A percentile compares a stretch with the other conserved stretches of the same genome.
Evolutionary conservation across 768 basidiomycete genomes (phyloP).

Genomic region (Lyophyllum shimeji): DNA sequence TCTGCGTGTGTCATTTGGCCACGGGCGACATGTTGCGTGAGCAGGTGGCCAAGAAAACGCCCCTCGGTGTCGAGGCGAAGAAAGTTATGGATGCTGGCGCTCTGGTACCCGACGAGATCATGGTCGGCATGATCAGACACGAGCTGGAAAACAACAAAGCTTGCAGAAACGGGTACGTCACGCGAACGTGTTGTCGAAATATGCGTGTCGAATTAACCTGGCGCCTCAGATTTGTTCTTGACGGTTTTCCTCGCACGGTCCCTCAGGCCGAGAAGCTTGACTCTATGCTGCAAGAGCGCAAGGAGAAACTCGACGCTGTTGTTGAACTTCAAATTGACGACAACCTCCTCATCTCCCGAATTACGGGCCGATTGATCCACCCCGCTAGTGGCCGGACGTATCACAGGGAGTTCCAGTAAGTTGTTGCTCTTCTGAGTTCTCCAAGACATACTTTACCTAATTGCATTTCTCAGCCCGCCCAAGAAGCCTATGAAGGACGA

Average conservation of each 20-base stretch:
- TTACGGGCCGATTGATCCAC: constrained; percentile 95
- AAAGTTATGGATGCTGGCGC: constrained; percentile 97
- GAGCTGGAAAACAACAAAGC: constrained; percentile 90
- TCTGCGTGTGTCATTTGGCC: constrained; percentile 96
- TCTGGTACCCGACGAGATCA: constrained; percentile 94
- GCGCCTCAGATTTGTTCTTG: constrained; percentile 85
- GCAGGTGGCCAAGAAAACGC: constrained; percentile 85
- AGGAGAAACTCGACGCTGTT: constrained; percentile 90
- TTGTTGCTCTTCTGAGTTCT: constrained; percentile 18
- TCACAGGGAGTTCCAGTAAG: constrained; percentile 93
- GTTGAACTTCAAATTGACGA: constrained; percentile 92
- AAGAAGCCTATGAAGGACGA: constrained; percentile 96
- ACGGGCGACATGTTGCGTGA: constrained; percentile 99
- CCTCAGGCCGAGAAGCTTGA: constrained; percentile 97
- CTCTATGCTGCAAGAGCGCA: constrained; percentile 76
- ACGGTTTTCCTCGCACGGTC: constrained; percentile 99
- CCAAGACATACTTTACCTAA: constrained; percentile 8
- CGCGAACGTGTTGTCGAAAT: not conserved
- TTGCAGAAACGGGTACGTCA: constrained; percentile 92
- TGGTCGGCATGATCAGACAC: constrained; percentile 97
- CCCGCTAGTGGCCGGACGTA: constrained; percentile 87
- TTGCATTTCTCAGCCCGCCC: constrained; percentile 68
- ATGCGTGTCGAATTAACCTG: constrained; percentile 13
- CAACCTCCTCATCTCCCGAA: constrained; percentile 93
- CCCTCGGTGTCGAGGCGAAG: constrained; percentile 89